Base-by-base conservation (phyloP, 331 rosid genomes). In the Malus hybrid region DNA sequence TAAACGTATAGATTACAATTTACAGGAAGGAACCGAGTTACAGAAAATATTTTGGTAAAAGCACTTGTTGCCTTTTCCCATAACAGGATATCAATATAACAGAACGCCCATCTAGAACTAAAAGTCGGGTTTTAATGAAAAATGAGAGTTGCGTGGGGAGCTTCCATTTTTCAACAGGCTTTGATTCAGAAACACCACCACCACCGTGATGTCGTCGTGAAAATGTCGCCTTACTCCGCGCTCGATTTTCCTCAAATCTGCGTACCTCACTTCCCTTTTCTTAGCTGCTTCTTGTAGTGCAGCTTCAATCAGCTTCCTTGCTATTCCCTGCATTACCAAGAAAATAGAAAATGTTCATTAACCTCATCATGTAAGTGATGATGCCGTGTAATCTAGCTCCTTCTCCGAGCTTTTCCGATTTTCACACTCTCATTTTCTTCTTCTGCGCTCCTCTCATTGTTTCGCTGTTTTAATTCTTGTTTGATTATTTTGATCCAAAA, bases 221-320 rank as follows among this genome's bases (percentile, higher is more conserved):
- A 94, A 91, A 75, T 94, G 97, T 69, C 98, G 85, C 80, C 98
- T 86, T 70, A 91, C 97, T 19, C 98, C 97, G 69, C 81, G 69
- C 54, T 88, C 96, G 15, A 94, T 90, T 87, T 79, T 88, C 54
- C 89, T 87, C 22, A 93, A 86, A 76, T 94, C 98, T 3, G 95
- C 61, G 29, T 86, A 85, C 79, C 97, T 86, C 82, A 94, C 88
- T 78, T 94, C 97, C 80, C 97, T 85, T 75, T 90, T 94, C 86
- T 90, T 94, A 7, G 97, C 96, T 39, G 98, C 98, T 85, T 80
- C 92, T 73, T 83, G 74, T 6, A 94, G 88, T 57, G 97, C 97
- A 65, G 90, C 91, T 76, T 91, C 89, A 65, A 94, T 83, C 34
- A 94, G 97, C 86, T 90, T 80, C 83, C 88, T 87, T 2, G 93